Evolutionary conservation across 106 monocot genomes (phyloP), one percentile per base, ranked within the genome.

Genomic region (Vanilla planifolia): DNA sequence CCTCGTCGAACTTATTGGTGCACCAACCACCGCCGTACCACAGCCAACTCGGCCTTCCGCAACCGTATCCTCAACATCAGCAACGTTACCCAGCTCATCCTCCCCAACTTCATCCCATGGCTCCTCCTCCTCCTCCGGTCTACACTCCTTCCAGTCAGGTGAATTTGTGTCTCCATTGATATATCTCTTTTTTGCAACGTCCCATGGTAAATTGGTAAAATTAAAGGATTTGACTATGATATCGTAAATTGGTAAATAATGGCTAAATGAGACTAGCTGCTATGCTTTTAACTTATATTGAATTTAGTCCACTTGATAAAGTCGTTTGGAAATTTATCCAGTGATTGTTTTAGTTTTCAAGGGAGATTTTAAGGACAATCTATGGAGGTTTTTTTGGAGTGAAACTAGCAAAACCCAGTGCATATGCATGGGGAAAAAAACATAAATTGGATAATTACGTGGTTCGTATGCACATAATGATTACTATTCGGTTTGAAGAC

Each of bases 61-160:
- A 34, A 2, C 51, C 70, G 0, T 44, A 51, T 17, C 61, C 21
- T 30, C 52, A 61, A 1, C 70, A 33, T 57, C 57, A 62, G 27
- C 48, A 35, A 20, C 70, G 52, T 22, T 70, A 51, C 30, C 70
- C 40, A 48, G 33, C 33, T 6, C 53, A 20, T 21, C 55, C 67
- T 43, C 34, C 67, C 46, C 68, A 45, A 23, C 43, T 35, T 26
- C 69, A 60, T 35, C 46, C 43, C 59, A 33, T 53, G 59, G 43
- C 46, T 32, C 48, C 43, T 6, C 9, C 33, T 0, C 60, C 61
- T 32, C 32, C 46, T 40, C 51, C 48, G 15, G 34, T 39, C 32
- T 36, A 46, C 42, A 44, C 62, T 44, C 25, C 42, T 7, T n/a
- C 39, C 5, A 8, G 14, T 14, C 60, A 61, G 60, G 60, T 61